Base-by-base conservation (phyloP, 2,329 filamentous ascomycete species). In the Thielaviopsis musarum region DNA sequence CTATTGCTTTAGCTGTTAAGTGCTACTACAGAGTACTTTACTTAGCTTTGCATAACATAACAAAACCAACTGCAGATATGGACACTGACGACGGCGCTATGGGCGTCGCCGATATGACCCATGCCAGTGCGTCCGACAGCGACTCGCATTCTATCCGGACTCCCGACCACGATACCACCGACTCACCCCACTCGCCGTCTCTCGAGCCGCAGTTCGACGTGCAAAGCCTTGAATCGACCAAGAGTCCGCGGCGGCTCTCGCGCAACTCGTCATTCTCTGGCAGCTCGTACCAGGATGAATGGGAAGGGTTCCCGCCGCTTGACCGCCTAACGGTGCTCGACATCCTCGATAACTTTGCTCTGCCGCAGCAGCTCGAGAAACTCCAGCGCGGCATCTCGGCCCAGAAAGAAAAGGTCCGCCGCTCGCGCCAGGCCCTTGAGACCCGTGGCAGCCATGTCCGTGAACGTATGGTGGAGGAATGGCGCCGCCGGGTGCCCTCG, bases 291-390 rank as follows among this genome's bases (percentile, higher is more conserved):
- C 87, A 93, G 60, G 88, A 93, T 66, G 89, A 91, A 68, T 93
- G 88, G 80, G 89, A 95, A 63, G 77, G 82, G 22, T 87, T 94
- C 63, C 88, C 91, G 10, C 91, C 91, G 0, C 76, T 96, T 24
- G 93, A 98, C 70, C 87, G 89, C 57, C 76, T 98, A 58, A 91
- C 87, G 48, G 82, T 97, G 61, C 89, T 98, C 66, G 93, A 98
- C 68, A 78, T 98, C 55, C 80, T 98, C 64, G 91, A 96, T 72
- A 97, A 96, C 69, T 83, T 98, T 64, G 88, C 91, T 5, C 76
- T 98, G 34, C 86, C 90, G 1, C 87, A 95, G 67, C 87, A 91
- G 66, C 79, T 98, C 21, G 93, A 97, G 72, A 93, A 87, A 74
- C 78, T 96, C 64, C 91, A 96, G 67, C 85, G 81, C 66, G 86